Percentiles rank a stretch among this genome's conserved stretches.
Evolutionary conservation across 345 rosid species (phyloP).

Genomic region (Turnera subulata): DNA sequence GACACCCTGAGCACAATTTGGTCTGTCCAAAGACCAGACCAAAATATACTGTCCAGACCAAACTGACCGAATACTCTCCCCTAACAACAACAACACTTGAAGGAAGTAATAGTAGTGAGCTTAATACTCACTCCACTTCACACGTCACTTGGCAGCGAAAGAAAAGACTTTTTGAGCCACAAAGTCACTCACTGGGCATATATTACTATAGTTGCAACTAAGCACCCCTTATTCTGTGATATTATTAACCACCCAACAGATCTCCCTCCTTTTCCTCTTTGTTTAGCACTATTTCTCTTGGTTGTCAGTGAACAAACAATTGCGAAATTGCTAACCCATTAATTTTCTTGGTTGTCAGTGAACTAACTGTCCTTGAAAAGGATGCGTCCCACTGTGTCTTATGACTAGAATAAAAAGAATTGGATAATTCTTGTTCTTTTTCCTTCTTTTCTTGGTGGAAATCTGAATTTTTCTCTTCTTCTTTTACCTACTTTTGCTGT

Average conservation of each 20-base stretch:
- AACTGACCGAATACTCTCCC: too few species aligned
- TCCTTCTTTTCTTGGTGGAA: too few species aligned
- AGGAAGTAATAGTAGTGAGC: constrained; percentile 43
- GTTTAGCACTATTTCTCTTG: constrained; percentile 14
- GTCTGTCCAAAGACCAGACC: too few species aligned
- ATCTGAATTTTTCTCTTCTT: not conserved
- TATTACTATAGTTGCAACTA: constrained; percentile 28
- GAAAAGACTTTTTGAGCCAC: constrained; percentile 21
- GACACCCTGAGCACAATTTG: too few species aligned
- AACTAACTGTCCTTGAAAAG: constrained; percentile 27
- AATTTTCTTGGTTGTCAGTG: constrained; percentile 43
- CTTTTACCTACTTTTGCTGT: not conserved
- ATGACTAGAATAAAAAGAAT: too few species aligned
- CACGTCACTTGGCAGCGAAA: constrained; percentile 8
- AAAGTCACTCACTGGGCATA: not conserved
- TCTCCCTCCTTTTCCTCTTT: not conserved
- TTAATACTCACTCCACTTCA: constrained; percentile 52
- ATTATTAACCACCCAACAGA: too few species aligned
- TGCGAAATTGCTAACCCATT: constrained; percentile 5
- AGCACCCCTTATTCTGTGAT: not conserved
- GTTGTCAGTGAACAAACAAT: constrained; percentile 23
- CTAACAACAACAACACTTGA: too few species aligned
- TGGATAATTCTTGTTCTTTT: too few species aligned
- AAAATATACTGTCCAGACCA: too few species aligned
- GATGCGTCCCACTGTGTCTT: not conserved